Percentiles rank a stretch among this genome's conserved stretches.
Evolutionary conservation across 768 basidiomycete species (phyloP).

Genomic region (Cystobasidium tubakii): DNA sequence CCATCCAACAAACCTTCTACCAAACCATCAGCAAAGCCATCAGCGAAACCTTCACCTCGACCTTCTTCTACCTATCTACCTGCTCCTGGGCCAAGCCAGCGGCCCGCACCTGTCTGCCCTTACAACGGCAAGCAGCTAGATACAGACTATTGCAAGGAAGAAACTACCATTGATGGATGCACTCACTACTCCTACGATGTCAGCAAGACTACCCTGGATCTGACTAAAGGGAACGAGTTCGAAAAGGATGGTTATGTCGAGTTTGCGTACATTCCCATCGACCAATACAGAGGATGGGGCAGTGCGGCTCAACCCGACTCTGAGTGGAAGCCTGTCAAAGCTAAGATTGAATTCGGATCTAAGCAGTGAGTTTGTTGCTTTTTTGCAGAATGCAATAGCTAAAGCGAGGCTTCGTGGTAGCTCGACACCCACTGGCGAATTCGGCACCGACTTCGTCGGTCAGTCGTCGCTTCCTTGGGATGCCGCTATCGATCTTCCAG

Average conservation of each 20-base stretch:
- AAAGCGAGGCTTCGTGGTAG: neutral
- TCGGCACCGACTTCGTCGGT: conserved; percentile 6
- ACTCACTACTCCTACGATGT: conserved; percentile 6
- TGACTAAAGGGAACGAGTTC: conserved; percentile 11
- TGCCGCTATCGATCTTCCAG: neutral
- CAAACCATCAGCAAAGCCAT: neutral
- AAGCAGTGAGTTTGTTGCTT: neutral
- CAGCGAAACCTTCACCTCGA: neutral
- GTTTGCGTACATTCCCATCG: conserved; percentile 3
- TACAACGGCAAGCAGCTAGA: conserved; percentile 11
- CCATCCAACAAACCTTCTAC: conserved; percentile 5
- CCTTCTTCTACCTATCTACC: neutral
- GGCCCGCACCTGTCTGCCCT: neutral
- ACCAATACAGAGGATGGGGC: neutral
- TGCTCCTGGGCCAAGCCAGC: neutral
- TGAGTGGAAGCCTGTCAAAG: conserved; percentile 5
- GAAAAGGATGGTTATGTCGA: conserved; percentile 7
- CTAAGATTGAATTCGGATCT: conserved; percentile 7
- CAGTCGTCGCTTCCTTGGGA: conserved; percentile 1
- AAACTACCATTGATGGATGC: conserved; percentile 3
- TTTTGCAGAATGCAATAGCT: neutral
- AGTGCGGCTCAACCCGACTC: conserved; percentile 5
- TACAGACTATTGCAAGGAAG: conserved; percentile 10
- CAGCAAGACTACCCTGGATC: neutral
- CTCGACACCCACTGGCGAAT: neutral